A percentile compares a stretch with the other conserved stretches of the same genome.
Conservation (phyloP, 768 basidiomycete species). For the Ephemerocybe angulata region DNA sequence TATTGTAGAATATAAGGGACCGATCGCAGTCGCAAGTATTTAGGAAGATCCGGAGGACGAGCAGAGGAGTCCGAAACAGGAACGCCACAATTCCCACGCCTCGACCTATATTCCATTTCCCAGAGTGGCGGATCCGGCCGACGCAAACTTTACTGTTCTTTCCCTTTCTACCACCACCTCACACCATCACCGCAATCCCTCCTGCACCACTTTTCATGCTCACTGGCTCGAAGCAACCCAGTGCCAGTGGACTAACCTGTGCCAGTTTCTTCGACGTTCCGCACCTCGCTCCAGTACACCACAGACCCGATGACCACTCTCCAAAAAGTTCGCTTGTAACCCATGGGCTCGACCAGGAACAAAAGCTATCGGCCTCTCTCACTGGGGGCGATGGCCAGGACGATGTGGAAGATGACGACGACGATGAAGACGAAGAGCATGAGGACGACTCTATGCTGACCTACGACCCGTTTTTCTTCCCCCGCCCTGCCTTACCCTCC, state of each 20-base stretch:
- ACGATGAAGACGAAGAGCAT: not conserved
- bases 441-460: not conserved
- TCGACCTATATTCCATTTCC: not conserved
- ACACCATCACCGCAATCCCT: constrained; percentile 12
- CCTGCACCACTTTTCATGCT: constrained; percentile 20
- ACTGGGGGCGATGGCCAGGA: constrained; percentile 8
- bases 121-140: not conserved
- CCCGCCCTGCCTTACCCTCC: constrained; percentile 3
- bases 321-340: constrained; percentile 5
- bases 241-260: not conserved
- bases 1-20: too few species aligned
- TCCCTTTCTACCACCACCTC: constrained; percentile 16
- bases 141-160: not conserved
- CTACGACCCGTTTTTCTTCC: not conserved
- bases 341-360: constrained; percentile 21
- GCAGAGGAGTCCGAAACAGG: not conserved
- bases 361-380: constrained; percentile 20
- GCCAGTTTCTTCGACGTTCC: not conserved
- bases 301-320: constrained; percentile 4
- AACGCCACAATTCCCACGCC: not conserved
- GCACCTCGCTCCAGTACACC: not conserved
- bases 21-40: not conserved
- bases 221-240: constrained; percentile 10
- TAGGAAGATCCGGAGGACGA: not conserved
- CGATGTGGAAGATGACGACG: not conserved